A percentile compares a stretch with the other conserved stretches of the same genome.
Conservation (phyloP, 2,329 filamentous ascomycete genomes). For the Aspergillus texensis region DNA sequence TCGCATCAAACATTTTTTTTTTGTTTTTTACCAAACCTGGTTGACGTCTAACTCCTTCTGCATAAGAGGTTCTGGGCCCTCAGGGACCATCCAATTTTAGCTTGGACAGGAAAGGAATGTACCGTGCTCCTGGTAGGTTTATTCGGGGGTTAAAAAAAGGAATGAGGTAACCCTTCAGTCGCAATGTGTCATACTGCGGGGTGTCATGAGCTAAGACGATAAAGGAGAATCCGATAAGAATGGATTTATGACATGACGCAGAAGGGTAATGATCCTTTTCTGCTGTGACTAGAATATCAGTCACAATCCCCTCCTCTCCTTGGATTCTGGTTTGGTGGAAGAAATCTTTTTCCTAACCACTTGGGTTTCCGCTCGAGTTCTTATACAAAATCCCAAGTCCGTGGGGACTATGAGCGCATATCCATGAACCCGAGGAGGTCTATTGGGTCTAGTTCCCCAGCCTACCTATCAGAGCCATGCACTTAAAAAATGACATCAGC, state of each 20-base stretch:
- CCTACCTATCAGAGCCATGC: slow-evolving; percentile 1
- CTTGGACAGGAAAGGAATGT: neutral
- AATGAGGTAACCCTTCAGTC: slow-evolving; percentile 3
- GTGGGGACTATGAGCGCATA: slow-evolving; percentile 6
- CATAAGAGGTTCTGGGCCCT: slow-evolving; percentile 25
- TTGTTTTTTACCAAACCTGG: neutral
- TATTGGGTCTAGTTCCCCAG: slow-evolving; percentile 8
- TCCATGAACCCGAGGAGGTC: slow-evolving; percentile 13
- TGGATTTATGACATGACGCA: neutral
- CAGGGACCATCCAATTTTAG: slow-evolving; percentile 17
- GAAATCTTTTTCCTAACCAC: no score
- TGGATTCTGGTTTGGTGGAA: neutral
- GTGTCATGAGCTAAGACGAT: slow-evolving; percentile 3
- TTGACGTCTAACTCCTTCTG: neutral
- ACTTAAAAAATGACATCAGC: slow-evolving; percentile 12
- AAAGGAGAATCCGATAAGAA: neutral
- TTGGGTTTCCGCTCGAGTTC: neutral
- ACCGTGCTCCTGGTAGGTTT: neutral
- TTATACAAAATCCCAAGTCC: neutral
- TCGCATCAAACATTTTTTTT: neutral
- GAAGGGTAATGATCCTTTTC: neutral
- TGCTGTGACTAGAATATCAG: neutral
- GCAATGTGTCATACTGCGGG: slow-evolving; percentile 5
- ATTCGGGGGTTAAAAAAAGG: neutral
- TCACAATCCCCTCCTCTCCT: neutral